phyloP scores from a whole-genome alignment of 495 filamentous ascomycete species.

The Hyaloscypha variabilis region DNA sequence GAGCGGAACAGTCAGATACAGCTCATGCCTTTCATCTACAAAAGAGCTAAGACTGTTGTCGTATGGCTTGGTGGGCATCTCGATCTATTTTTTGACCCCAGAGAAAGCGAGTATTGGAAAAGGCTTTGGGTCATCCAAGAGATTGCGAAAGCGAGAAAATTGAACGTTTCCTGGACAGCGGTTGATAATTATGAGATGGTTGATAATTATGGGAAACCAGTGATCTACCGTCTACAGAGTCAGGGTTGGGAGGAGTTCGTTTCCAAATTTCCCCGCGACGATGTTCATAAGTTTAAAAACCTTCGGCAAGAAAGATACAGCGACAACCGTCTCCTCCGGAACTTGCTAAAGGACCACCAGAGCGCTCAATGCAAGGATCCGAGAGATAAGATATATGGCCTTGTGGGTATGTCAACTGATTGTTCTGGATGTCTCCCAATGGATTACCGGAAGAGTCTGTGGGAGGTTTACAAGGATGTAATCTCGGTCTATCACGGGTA shows the following conservation, averaged over 20 bases:
- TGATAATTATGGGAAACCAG: too few species aligned
- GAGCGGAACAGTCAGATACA: slow-evolving; percentile 27
- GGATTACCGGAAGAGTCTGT: neutral
- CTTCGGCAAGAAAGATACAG: neutral
- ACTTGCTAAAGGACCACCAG: neutral
- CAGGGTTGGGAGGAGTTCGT: too few species aligned
- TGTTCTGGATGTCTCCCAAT: neutral
- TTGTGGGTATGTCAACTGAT: slow-evolving; percentile 8
- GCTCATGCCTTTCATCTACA: slow-evolving; percentile 28
- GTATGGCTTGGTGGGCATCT: slow-evolving; percentile 29
- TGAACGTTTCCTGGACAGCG: neutral
- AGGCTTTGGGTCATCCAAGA: slow-evolving; percentile 3
- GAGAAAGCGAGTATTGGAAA: neutral
- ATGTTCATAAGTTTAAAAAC: neutral
- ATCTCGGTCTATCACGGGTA: neutral
- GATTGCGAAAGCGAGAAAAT: neutral
- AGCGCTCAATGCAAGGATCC: neutral
- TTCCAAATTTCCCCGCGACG: too few species aligned
- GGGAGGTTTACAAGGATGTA: neutral
- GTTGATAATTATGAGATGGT: too few species aligned
- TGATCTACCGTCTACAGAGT: too few species aligned
- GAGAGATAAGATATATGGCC: slow-evolving; percentile 10
- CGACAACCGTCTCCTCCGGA: neutral
- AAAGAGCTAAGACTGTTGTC: slow-evolving; percentile 19
- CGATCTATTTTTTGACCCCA: neutral